These are phyloP conservation scores for Eimeria mitis DNA, from an alignment of 169 alveolate genomes.

Conservation along the genomic window DNA sequence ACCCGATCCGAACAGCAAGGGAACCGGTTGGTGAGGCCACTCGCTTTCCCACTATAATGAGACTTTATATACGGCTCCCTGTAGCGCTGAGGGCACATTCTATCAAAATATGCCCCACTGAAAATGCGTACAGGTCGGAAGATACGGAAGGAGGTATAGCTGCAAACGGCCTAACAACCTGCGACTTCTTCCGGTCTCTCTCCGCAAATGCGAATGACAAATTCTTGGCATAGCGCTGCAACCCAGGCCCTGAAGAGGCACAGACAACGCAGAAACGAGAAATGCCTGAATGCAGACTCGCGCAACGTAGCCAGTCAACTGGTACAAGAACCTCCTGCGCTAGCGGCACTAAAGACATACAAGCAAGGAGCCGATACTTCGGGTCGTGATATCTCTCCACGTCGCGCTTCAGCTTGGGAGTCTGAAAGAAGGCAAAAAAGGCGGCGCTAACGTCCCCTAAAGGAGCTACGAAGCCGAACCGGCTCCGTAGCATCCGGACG, in stretches of 20 bases:
- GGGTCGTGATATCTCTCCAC: slow-evolving; percentile 56
- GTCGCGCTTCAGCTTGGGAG: slow-evolving; percentile 57
- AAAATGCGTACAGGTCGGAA: slow-evolving; percentile 48
- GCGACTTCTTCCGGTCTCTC: slow-evolving; percentile 67
- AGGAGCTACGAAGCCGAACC: slow-evolving; percentile 65
- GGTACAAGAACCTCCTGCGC: background rate
- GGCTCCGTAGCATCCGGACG: slow-evolving; percentile 65
- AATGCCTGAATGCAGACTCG: background rate
- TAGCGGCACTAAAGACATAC: slow-evolving; percentile 7
- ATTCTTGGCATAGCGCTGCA: slow-evolving; percentile 74
- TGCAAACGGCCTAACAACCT: slow-evolving; percentile 48
- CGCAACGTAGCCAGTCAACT: background rate
- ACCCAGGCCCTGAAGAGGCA: slow-evolving; percentile 50
- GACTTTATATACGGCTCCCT: background rate
- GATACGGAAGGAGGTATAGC: slow-evolving; percentile 73
- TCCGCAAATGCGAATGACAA: slow-evolving; percentile 46
- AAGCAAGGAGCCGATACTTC: slow-evolving; percentile 46
- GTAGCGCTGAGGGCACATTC: background rate
- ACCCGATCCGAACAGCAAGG: background rate
- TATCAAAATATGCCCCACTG: background rate
- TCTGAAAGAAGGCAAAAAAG: slow-evolving; percentile 25
- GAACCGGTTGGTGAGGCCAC: too few relatives aligned
- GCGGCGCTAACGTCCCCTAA: slow-evolving; percentile 66
- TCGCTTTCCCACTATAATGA: background rate
- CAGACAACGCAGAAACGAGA: background rate